Evolutionary conservation across 179 eudicot genomes (phyloP), one percentile per base, ranked within the genome.

Genomic region (Spinacia oleracea): DNA sequence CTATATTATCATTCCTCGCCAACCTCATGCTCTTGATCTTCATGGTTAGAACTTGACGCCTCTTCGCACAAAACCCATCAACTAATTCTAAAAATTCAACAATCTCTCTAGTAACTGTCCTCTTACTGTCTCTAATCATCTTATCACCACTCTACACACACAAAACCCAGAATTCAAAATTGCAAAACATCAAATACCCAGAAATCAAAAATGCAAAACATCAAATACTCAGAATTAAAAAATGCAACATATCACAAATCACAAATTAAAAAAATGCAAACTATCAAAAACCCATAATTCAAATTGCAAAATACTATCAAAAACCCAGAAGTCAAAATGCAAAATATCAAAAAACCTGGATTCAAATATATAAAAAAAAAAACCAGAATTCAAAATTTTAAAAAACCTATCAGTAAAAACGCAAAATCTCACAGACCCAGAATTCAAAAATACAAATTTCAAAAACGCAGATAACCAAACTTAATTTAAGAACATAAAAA

Each of bases 111-210:
- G 81, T 88, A 56, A 91, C 77, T 27, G 89, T 80, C 76, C 84
- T 86, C 81, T 88, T 91, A 80, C 91, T 87, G 69, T 90, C 94
- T 79, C 93, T 86, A 79, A 92, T 86, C 93, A 91, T 87, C 69
- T 87, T 81, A 83, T 92, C 96, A 72, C 81, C 86, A 70, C 92
- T 88, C 97, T 92, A 84, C 31, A 73, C 31, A 73, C 42, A 74
- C 25, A 79, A 43, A 46, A 25, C 67, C 31, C 74, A 35, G 11
- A 31, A 79, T 5, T 18, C 65, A 62, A 35, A 71, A 42, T 25
- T 45, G 27, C 7, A 69, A 69, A 69, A 9, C 12, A 12, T 48
- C 25, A 31, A 45, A 8, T 48, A 46, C 56, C 21, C 25, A 1
- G 8, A 8, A 27, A 15, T 2, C 8, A 9, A 65, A 64, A 65